These are phyloP conservation scores for Geotrichum histeridarum DNA, from an alignment of 1,139 yeast species.

Conservation along the genomic window DNA sequence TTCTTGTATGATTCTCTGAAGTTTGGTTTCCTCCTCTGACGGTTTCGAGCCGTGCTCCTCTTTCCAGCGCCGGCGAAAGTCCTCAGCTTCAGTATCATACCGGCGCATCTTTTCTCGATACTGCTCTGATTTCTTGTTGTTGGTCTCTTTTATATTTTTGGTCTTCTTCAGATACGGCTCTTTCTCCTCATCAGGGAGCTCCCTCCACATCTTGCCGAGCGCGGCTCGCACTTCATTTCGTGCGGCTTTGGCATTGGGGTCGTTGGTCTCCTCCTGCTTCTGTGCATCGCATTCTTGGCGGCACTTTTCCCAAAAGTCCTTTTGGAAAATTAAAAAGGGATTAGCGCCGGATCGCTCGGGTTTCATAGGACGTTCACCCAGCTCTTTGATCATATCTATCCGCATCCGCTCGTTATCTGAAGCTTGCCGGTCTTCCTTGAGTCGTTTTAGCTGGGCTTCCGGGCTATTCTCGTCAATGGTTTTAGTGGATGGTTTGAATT, in stretches of 20 bases:
- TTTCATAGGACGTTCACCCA: slow-evolving; percentile 40
- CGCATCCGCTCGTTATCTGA: slow-evolving; percentile 37
- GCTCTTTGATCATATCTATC: slow-evolving; percentile 34
- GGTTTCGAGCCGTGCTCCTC: slow-evolving; percentile 37
- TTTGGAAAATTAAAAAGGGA: slow-evolving; percentile 43
- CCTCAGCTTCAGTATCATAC: slow-evolving; percentile 40
- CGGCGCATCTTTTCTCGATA: slow-evolving; percentile 34
- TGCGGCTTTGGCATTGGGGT: slow-evolving; percentile 36
- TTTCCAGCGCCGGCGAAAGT: slow-evolving; percentile 39
- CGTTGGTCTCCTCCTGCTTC: slow-evolving; percentile 33
- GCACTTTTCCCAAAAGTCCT: slow-evolving; percentile 43
- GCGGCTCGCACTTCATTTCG: slow-evolving; percentile 43
- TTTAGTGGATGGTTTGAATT: background rate
- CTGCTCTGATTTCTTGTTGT: slow-evolving; percentile 36
- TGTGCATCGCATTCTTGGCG: slow-evolving; percentile 37
- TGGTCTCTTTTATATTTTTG: slow-evolving; percentile 36
- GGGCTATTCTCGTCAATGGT: slow-evolving; percentile 14
- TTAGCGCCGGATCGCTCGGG: slow-evolving; percentile 41
- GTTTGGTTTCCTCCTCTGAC: slow-evolving; percentile 33
- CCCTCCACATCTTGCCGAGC: slow-evolving; percentile 43
- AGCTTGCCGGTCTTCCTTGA: slow-evolving; percentile 28
- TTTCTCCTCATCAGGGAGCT: slow-evolving; percentile 38
- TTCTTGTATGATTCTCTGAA: slow-evolving; percentile 23
- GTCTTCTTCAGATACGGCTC: slow-evolving; percentile 39
- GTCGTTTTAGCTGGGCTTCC: slow-evolving; percentile 23